These are phyloP conservation scores for Kodamaea sp. DNA, from an alignment of 1,139 yeast species.

Conservation along the genomic window DNA sequence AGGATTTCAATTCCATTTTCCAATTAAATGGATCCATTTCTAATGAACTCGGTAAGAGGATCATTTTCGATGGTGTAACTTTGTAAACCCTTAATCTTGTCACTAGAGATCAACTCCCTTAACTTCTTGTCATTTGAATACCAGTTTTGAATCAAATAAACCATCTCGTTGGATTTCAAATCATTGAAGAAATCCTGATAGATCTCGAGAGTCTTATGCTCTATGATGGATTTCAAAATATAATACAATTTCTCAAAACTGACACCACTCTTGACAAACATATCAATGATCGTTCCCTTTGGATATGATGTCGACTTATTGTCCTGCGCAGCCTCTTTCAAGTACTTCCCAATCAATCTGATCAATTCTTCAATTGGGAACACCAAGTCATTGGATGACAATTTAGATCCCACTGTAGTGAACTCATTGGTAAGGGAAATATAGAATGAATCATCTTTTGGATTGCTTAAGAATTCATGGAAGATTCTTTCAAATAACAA, in stretches of 20 bases:
- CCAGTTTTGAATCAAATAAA: conserved; percentile 65
- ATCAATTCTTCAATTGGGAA: conserved; percentile 78
- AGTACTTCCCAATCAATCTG: conserved; percentile 52
- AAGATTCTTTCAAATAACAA: conserved; percentile 54
- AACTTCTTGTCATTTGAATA: conserved; percentile 61
- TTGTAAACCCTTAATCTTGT: conserved; percentile 35
- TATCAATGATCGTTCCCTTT: conserved; percentile 52
- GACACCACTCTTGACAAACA: conserved; percentile 77
- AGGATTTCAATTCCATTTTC: too few relatives aligned
- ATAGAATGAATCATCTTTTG: conserved; percentile 41
- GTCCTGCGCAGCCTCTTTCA: conserved; percentile 39
- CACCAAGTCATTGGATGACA: conserved; percentile 61
- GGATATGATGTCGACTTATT: conserved; percentile 20
- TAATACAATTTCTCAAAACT: conserved; percentile 69
- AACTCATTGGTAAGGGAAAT: conserved; percentile 34
- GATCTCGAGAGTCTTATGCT: conserved; percentile 56
- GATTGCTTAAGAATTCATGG: conserved; percentile 34
- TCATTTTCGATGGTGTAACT: conserved; percentile 46
- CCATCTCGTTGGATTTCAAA: conserved; percentile 52
- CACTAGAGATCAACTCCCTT: conserved; percentile 51
- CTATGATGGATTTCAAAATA: conserved; percentile 66
- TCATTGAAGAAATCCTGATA: conserved; percentile 45
- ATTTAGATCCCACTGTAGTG: conserved; percentile 46
- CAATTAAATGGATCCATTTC: conserved; percentile 11
- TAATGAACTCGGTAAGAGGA: conserved; percentile 46